Evolutionary conservation across 345 rosid species (phyloP), one percentile per base, ranked within the genome.

Genomic region (Bruguiera gymnorhiza): DNA sequence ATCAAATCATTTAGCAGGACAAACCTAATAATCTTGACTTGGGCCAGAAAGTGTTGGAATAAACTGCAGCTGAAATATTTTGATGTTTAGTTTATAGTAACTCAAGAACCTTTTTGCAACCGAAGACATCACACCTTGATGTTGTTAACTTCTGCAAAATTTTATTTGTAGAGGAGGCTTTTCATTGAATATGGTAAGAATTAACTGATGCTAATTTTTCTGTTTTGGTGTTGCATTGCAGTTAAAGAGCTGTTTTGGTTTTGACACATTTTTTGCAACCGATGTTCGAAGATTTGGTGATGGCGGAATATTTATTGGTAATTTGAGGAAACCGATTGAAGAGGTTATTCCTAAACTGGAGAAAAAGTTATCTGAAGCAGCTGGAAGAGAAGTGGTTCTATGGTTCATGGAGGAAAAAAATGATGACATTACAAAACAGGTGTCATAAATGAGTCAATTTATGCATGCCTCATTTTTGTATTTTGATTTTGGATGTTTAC

Each of bases 331-430:
- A 67, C 96, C 98, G 6, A 76, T 93, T 52, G 91, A 88, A 18
- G 96, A 93, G 57, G 97, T 85, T 60, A 86, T 89, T 62, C 97
- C 92, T 6, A 78, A 79, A 75, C 82, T 93, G 68, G 98, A 93
- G 85, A 84, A 83, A 62, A 93, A 91, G 80, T 79, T 93, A 24
- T 86, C 98, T 2, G 97, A 89, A 68, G 94, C 88, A 2, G 96
- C 94, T 0, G 97, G 90, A 18, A 88, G 88, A 50, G 96, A 93
- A 54, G 96, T 93, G 11, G 91, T 85, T 0, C 76, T 93, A 15
- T 93, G 97, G 97, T 91, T 93, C 78, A 93, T 93, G 98, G 98
- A 93, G 81, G 98, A 93, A 32, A 85, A 84, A 78, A 73, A 87
- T 16, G 77, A 91, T 76, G 91, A 89, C 67, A 88, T 91, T 57